Evolutionary conservation across 208 protist genomes (phyloP).

Genomic region (Leishmania arabica): DNA sequence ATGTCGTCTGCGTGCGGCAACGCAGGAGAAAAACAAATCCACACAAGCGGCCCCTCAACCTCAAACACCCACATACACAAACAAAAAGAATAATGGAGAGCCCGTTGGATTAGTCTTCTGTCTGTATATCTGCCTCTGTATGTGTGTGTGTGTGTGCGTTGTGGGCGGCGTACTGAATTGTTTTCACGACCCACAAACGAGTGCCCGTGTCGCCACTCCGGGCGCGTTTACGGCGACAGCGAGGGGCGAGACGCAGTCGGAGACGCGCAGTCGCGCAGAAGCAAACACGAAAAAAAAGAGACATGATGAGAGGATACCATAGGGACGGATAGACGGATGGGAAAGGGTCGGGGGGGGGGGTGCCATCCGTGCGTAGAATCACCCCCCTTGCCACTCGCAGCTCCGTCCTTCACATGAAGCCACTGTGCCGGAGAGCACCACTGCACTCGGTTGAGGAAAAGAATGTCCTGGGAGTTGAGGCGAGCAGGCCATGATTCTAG

Average conservation of each 20-base stretch:
- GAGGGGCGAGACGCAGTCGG: no score
- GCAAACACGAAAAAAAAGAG: background rate
- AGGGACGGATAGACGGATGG: background rate
- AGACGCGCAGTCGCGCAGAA: no score
- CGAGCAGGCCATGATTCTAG: background rate
- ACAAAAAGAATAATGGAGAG: background rate
- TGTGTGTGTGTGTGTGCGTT: background rate
- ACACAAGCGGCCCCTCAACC: no score
- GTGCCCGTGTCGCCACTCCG: background rate
- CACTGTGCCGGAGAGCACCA: background rate
- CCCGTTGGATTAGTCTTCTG: background rate
- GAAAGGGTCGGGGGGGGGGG: background rate
- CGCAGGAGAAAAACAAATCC: background rate
- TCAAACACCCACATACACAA: background rate
- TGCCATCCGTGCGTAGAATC: background rate
- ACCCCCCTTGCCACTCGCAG: background rate
- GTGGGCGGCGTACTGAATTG: background rate
- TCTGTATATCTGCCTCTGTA: background rate
- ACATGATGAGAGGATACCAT: background rate
- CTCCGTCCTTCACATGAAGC: background rate
- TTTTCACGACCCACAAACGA: background rate
- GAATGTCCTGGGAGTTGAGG: background rate
- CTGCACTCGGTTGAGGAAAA: background rate
- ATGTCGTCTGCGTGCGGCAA: background rate
- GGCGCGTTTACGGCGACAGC: background rate